phyloP scores from a whole-genome alignment of 495 filamentous ascomycete species.

The Aspergillus conjunctus region DNA sequence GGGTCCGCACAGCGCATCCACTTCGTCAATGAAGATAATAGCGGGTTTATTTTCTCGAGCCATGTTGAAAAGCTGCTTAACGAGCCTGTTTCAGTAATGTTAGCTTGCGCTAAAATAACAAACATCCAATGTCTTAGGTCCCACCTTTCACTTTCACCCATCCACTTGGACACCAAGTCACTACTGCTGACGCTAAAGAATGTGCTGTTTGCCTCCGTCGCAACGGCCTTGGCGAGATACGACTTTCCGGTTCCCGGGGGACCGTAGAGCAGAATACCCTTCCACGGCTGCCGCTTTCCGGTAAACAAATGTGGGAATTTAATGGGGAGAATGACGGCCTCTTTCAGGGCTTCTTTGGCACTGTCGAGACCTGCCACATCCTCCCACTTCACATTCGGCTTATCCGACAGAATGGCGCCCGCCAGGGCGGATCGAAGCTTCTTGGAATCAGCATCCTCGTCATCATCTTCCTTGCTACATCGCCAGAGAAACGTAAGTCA shows the following conservation, averaged over 20 bases:
- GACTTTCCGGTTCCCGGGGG: constrained; percentile 97
- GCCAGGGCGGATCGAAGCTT: constrained; percentile 88
- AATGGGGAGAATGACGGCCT: constrained; percentile 95
- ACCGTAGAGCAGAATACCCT: constrained; percentile 94
- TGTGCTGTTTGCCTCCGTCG: constrained; percentile 98
- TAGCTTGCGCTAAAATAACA: not conserved
- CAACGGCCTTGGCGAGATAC: constrained; percentile 95
- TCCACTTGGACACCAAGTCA: constrained; percentile 98
- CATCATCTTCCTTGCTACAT: constrained; percentile 59
- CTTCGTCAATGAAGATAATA: constrained; percentile 99
- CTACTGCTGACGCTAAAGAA: constrained; percentile 98
- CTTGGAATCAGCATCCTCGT: constrained; percentile 87
- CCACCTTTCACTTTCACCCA: constrained; percentile 97
- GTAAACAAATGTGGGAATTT: constrained; percentile 97
- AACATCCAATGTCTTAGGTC: constrained; percentile 23
- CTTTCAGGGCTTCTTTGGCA: constrained; percentile 96
- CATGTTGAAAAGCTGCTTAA: constrained; percentile 97
- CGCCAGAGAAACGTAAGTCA: not conserved
- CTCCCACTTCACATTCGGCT: constrained; percentile 95
- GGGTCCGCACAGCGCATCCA: constrained; percentile 94
- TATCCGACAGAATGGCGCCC: constrained; percentile 90
- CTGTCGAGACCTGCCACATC: constrained; percentile 96
- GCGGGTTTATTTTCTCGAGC: constrained; percentile 96
- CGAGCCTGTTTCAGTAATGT: constrained; percentile 61
- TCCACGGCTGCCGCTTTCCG: constrained; percentile 98